phyloP scores from a whole-genome alignment of 2,329 filamentous ascomycete species.

The Colletotrichum eremochloae region DNA sequence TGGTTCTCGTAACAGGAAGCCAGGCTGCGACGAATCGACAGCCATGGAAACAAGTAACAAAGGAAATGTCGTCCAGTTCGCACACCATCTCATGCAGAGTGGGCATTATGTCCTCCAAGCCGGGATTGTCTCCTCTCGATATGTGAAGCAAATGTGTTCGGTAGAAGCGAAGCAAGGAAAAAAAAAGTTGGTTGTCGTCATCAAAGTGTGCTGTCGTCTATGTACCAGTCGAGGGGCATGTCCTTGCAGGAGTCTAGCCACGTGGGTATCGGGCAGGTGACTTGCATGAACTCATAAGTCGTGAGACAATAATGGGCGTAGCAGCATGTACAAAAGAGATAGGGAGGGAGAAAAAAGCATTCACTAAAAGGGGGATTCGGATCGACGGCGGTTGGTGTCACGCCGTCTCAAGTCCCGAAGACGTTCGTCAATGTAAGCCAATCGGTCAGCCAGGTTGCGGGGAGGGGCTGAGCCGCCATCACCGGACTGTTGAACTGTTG shows the following conservation, averaged over 20 bases:
- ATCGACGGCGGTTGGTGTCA: constrained; percentile 56
- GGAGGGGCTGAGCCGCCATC: constrained; percentile 54
- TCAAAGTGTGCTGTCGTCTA: constrained; percentile 42
- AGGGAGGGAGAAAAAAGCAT: neutral
- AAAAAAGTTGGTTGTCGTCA: constrained; percentile 7
- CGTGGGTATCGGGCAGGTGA: constrained; percentile 35
- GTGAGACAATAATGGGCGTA: constrained; percentile 38
- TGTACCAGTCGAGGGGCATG: constrained; percentile 37
- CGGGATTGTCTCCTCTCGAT: constrained; percentile 26
- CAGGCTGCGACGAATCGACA: constrained; percentile 19
- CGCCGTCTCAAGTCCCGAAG: constrained; percentile 67
- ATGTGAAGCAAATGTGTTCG: constrained; percentile 41
- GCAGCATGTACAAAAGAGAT: constrained; percentile 44
- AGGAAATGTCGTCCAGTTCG: constrained; percentile 26
- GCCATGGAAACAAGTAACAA: constrained; percentile 23
- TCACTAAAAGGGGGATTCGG: constrained; percentile 63
- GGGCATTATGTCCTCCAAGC: constrained; percentile 38
- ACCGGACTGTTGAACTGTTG: constrained; percentile 66
- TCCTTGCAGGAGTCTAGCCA: constrained; percentile 37
- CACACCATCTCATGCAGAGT: constrained; percentile 30
- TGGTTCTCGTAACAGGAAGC: constrained; percentile 32
- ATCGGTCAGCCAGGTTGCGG: constrained; percentile 62
- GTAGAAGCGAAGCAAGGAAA: constrained; percentile 36
- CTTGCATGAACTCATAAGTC: constrained; percentile 41
- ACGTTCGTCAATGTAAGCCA: constrained; percentile 71